A percentile compares a stretch with the other conserved stretches of the same genome.
Evolutionary conservation across 2,329 filamentous ascomycete genomes (phyloP).

Genomic region (Aspergillus viridinutans): DNA sequence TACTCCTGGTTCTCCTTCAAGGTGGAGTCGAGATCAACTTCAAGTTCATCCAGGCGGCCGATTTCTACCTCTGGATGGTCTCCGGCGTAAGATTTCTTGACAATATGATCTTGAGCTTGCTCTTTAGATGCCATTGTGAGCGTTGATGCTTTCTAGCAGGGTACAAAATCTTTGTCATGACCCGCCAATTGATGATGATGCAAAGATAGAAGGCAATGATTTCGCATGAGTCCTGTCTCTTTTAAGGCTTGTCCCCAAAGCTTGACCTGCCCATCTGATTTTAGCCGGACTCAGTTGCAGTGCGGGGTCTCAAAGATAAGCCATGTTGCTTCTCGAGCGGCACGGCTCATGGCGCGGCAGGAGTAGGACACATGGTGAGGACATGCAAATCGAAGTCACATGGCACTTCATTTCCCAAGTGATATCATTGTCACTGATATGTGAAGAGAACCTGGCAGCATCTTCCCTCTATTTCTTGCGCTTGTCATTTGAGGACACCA

Average conservation of each 20-base stretch:
- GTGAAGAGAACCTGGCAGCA: too few relatives aligned
- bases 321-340: background rate
- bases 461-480: too few relatives aligned
- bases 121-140: background rate
- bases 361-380: background rate
- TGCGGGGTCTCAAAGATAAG: background rate
- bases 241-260: background rate
- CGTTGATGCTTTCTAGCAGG: background rate
- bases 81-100: background rate
- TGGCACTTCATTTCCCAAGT: background rate
- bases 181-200: background rate
- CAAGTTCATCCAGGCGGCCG: constrained; percentile 7
- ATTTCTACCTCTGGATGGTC: constrained; percentile 13
- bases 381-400: background rate
- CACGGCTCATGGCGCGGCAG: background rate
- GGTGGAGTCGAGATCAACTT: constrained; percentile 1
- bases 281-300: background rate
- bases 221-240: background rate
- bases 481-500: background rate
- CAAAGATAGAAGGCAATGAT: background rate
- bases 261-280: background rate
- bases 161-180: background rate
- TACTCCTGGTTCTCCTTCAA: constrained; percentile 12
- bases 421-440: background rate
- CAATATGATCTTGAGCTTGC: background rate